Evolutionary conservation across 139 green algal species (phyloP).

Genomic region (Desmodesmus armatus): DNA sequence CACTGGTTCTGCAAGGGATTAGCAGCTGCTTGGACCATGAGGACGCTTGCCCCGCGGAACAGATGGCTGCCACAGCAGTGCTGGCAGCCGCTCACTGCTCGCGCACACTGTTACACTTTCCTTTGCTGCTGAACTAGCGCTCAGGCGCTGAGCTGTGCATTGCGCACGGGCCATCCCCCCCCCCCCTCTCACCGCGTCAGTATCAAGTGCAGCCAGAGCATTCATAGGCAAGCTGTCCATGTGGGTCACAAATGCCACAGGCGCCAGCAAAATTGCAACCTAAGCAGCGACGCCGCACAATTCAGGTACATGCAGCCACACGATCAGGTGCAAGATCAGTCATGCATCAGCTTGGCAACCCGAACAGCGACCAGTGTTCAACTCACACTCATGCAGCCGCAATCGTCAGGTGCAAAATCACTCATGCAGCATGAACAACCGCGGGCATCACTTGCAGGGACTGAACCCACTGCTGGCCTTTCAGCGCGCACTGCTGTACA

Average conservation of each 20-base stretch:
- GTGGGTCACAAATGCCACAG: slow-evolving; percentile 61
- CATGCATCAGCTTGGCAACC: not conserved
- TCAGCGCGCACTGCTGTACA: not conserved
- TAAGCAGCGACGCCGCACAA: too few relatives aligned
- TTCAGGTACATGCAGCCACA: not conserved
- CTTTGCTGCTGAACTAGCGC: too few relatives aligned
- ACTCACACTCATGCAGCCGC: not conserved
- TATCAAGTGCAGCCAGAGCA: slow-evolving; percentile 48
- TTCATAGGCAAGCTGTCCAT: slow-evolving; percentile 53
- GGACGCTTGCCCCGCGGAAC: too few relatives aligned
- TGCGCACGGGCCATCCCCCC: not conserved
- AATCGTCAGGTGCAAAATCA: not conserved
- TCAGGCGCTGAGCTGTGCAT: too few relatives aligned
- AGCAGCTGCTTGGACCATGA: too few relatives aligned
- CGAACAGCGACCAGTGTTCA: not conserved
- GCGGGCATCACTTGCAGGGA: too few relatives aligned
- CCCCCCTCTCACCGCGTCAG: slow-evolving; percentile 37
- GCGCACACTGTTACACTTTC: too few relatives aligned
- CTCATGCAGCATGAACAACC: not conserved
- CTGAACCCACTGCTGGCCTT: not conserved
- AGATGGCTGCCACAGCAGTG: too few relatives aligned
- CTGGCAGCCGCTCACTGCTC: too few relatives aligned
- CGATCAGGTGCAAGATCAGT: too few relatives aligned
- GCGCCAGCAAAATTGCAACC: slow-evolving; percentile 58
- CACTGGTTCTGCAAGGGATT: too few relatives aligned